Evolutionary conservation across 2,329 filamentous ascomycete genomes (phyloP).

Genomic region (Aspergillus candidus): DNA sequence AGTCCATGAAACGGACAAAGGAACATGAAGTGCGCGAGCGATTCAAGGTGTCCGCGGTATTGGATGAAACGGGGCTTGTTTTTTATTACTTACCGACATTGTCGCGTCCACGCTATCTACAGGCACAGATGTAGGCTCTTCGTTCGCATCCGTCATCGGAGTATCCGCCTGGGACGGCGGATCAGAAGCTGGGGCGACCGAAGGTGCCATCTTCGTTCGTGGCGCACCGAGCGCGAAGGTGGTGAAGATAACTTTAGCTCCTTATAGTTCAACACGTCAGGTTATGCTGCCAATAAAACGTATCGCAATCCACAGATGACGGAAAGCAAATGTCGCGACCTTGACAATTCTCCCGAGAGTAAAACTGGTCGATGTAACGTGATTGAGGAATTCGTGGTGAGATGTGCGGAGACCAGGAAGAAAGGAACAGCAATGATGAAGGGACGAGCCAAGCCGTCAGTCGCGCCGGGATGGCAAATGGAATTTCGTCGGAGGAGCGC

Average conservation of each 20-base stretch:
- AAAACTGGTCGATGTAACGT: neutral
- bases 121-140: slow-evolving; percentile 30
- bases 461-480: slow-evolving; percentile 31
- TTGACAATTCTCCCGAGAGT: neutral
- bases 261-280: too few relatives aligned
- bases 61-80: neutral
- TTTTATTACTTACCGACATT: slow-evolving; percentile 32
- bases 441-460: slow-evolving; percentile 18
- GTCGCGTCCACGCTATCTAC: slow-evolving; percentile 34
- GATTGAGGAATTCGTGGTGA: neutral
- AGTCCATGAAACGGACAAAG: slow-evolving; percentile 8
- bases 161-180: slow-evolving; percentile 42
- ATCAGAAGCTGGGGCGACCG: slow-evolving; percentile 32
- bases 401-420: neutral
- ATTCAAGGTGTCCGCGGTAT: neutral
- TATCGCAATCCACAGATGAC: too few relatives aligned
- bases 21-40: neutral
- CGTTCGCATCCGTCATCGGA: slow-evolving; percentile 42
- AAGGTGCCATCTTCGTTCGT: slow-evolving; percentile 36
- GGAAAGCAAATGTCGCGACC: too few relatives aligned
- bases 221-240: slow-evolving; percentile 22
- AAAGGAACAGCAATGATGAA: slow-evolving; percentile 8
- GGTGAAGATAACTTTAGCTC: neutral
- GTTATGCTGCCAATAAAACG: neutral
- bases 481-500: slow-evolving; percentile 23